Evolutionary conservation across 2,329 filamentous ascomycete species (phyloP), one percentile per base, ranked within the genome.

Genomic region (Colletotrichum limetticola): DNA sequence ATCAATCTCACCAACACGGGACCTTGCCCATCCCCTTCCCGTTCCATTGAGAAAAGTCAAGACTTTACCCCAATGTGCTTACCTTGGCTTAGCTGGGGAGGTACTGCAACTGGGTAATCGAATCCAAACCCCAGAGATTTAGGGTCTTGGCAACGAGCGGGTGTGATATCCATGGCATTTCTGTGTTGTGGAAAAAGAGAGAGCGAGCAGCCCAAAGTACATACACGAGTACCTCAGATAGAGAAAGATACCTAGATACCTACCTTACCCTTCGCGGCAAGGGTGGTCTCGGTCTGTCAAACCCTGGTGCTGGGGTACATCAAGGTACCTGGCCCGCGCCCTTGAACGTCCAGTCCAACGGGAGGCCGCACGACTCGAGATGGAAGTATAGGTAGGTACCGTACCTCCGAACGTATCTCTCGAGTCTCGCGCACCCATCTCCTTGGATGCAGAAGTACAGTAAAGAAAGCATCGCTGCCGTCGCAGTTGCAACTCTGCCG

Each of bases 401-500:
- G 49, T 24, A 62, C 22, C 37, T 42, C 26, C 26, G 22, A 6
- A 56, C 32, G 9, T 26, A 49, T 55, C 4, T 28, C 0, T 19
- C 9, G 30, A 9, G n/a, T 12, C 4, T 19, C 5, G n/a, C 19
- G n/a, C 53, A 53, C 65, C 52, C 24, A 68, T 37, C 32, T 49
- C 35, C 14, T n/a, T 55, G 32, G 53, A 46, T 53, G 22, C 42
- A 49, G 8, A 49, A n/a, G 42, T 22, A 49, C 11, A n/a, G 42
- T 22, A 49, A 22, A n/a, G 42, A 52, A 28, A 14, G 52, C 19
- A 9, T 37, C 16, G 32, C 28, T 63, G 30, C 32, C 11, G 49
- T 65, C 32, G 52, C 32, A 46, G n/a, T 37, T 70, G 60, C 60
- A 46, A 72, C 70, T 65, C 60, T 73, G 55, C 71, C 66, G 71